Conservation (phyloP, 2,329 filamentous ascomycete genomes). For the Xylaria sp. region DNA sequence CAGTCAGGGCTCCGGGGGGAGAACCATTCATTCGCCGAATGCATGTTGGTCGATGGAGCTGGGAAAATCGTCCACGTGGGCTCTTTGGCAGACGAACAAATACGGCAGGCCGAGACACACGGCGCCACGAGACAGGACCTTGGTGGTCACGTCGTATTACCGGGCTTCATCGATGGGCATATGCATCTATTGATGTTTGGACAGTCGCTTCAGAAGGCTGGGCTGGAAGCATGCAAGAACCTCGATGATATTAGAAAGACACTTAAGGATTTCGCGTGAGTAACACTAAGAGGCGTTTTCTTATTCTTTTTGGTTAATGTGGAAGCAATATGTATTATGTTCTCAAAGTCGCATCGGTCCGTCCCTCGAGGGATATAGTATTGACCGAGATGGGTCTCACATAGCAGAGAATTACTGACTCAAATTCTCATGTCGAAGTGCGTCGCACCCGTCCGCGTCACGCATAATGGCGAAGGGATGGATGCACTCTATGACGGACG, state of each 20-base stretch:
- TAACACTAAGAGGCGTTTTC: neutral
- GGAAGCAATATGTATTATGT: neutral
- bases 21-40: constrained; percentile 50
- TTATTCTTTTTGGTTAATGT: neutral
- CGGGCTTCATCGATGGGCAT: constrained; percentile 67
- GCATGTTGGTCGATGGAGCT: constrained; percentile 51
- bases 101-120: constrained; percentile 45
- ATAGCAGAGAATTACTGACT: constrained; percentile 22
- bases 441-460: constrained; percentile 55
- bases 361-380: neutral
- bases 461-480: constrained; percentile 64
- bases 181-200: constrained; percentile 67
- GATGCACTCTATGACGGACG: constrained; percentile 66
- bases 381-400: neutral
- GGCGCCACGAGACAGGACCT: constrained; percentile 50
- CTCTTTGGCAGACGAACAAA: constrained; percentile 46
- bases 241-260: constrained; percentile 60
- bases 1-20: constrained; percentile 54
- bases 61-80: constrained; percentile 53
- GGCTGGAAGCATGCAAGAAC: constrained; percentile 57
- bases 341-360: neutral
- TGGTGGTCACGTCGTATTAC: constrained; percentile 56
- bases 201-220: constrained; percentile 62
- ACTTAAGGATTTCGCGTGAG: constrained; percentile 57
- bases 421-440: constrained; percentile 15